A percentile compares a stretch with the other conserved stretches of the same genome.
phyloP scores from a whole-genome alignment of 805 yeast genomes.

The Candida boleticola region DNA sequence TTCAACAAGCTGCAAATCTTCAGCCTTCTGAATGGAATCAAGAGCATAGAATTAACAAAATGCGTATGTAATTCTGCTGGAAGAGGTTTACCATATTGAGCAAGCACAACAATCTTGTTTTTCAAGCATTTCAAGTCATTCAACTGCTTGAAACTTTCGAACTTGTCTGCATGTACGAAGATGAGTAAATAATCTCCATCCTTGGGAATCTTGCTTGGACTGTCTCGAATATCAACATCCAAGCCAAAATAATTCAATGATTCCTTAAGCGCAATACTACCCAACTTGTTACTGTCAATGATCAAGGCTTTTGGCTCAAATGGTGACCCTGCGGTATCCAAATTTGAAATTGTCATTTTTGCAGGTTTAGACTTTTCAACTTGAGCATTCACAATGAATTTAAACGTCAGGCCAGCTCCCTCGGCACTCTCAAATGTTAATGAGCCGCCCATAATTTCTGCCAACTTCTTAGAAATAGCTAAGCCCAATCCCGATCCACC shows the following conservation, averaged over 20 bases:
- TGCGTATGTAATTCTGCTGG: slow-evolving; percentile 19
- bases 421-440: slow-evolving; percentile 45
- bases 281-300: slow-evolving; percentile 28
- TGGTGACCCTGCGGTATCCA: slow-evolving; percentile 9
- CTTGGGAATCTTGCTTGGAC: slow-evolving; percentile 12
- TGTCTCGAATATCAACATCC: slow-evolving; percentile 21
- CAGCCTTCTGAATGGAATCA: slow-evolving; percentile 28
- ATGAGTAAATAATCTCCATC: slow-evolving; percentile 14
- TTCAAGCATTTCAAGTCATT: slow-evolving; percentile 1
- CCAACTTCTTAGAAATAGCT: slow-evolving; percentile 47
- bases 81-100: slow-evolving; percentile 28
- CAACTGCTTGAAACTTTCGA: slow-evolving; percentile 9
- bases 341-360: slow-evolving; percentile 11
- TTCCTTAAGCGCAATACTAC: slow-evolving; percentile 29
- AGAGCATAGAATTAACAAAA: slow-evolving; percentile 20
- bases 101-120: slow-evolving; percentile 20
- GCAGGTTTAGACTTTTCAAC: slow-evolving; percentile 24
- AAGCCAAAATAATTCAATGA: slow-evolving; percentile 35
- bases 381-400: slow-evolving; percentile 31
- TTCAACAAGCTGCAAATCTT: slow-evolving; percentile 12
- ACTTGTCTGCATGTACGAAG: slow-evolving; percentile 20
- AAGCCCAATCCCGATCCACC: slow-evolving; percentile 56
- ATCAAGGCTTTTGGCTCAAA: slow-evolving; percentile 24
- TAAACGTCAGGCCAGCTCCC: slow-evolving; percentile 47
- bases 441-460: slow-evolving; percentile 49